Evolutionary conservation across 371 early-diverging fungal species (phyloP).

Genomic region (Mortierella polycephala): DNA sequence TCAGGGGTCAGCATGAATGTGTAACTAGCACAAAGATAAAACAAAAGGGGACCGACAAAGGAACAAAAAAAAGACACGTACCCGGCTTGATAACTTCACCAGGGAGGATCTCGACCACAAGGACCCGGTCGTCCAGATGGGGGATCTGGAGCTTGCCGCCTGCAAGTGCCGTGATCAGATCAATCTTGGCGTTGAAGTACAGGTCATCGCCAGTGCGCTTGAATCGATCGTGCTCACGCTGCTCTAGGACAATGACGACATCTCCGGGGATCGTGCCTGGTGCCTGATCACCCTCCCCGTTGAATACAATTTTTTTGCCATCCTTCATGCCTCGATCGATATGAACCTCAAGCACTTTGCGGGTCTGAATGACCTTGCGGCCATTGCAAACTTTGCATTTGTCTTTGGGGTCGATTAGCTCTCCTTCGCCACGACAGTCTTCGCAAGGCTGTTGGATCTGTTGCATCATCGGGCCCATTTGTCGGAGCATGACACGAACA

Average conservation of each 20-base stretch:
- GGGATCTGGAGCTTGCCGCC: conserved; percentile 90
- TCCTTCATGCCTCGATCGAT: conserved; percentile 97
- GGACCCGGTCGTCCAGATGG: conserved; percentile 92
- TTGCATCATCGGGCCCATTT: conserved; percentile 98
- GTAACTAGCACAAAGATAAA: too few relatives aligned
- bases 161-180: conserved; percentile 91
- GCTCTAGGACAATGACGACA: conserved; percentile 90
- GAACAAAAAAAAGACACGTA: conserved; percentile 21
- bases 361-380: conserved; percentile 79
- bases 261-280: conserved; percentile 82
- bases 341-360: conserved; percentile 89
- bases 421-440: conserved; percentile 90
- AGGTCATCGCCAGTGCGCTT: conserved; percentile 92
- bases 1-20: neutral
- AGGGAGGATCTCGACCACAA: conserved; percentile 88
- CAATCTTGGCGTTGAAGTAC: conserved; percentile 84
- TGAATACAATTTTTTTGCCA: conserved; percentile 93
- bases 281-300: conserved; percentile 92
- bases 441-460: conserved; percentile 95
- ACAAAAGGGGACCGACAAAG: neutral
- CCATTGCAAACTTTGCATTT: conserved; percentile 91
- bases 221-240: conserved; percentile 90
- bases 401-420: conserved; percentile 88
- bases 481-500: conserved; percentile 85
- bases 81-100: conserved; percentile 93